phyloP scores from a whole-genome alignment of 169 alveolate species.

The Plasmodium vivax region DNA sequence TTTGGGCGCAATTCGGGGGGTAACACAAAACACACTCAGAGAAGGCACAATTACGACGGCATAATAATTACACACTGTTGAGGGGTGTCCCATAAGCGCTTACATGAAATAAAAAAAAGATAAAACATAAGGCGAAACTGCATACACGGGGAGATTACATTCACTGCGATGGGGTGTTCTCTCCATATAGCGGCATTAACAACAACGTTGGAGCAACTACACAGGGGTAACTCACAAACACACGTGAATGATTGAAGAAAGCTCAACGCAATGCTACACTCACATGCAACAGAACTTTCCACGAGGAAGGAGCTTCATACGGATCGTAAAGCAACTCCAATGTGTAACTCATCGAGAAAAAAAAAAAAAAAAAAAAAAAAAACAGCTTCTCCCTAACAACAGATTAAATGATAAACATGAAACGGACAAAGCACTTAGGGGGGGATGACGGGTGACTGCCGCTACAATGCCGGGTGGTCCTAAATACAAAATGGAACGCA shows the following conservation, averaged over 20 bases:
- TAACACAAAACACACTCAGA: too few species aligned
- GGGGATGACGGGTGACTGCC: not conserved
- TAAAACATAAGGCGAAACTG: not conserved
- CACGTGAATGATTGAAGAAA: too few species aligned
- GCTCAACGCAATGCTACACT: too few species aligned
- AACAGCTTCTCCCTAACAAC: too few species aligned
- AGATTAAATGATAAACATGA: not conserved
- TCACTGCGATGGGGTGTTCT: too few species aligned
- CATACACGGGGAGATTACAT: not conserved
- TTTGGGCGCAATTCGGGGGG: too few species aligned
- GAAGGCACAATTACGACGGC: not conserved
- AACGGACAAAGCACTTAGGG: not conserved
- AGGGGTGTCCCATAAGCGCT: too few species aligned
- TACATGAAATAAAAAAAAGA: not conserved
- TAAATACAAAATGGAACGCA: not conserved
- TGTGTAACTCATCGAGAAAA: conserved; percentile 11
- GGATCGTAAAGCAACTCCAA: conserved; percentile 32
- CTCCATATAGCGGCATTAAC: too few species aligned
- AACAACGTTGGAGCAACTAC: too few species aligned
- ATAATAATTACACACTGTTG: not conserved
- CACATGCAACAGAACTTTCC: not conserved
- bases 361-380: too few species aligned
- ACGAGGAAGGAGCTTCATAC: conserved; percentile 7
- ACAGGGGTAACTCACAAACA: too few species aligned
- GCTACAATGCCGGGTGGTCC: not conserved